Percentiles rank a stretch among this genome's conserved stretches.
These are phyloP conservation scores for Ceratobasidium sp. DNA, from an alignment of 1,284 basidiomycete genomes.

Conservation along the genomic window DNA sequence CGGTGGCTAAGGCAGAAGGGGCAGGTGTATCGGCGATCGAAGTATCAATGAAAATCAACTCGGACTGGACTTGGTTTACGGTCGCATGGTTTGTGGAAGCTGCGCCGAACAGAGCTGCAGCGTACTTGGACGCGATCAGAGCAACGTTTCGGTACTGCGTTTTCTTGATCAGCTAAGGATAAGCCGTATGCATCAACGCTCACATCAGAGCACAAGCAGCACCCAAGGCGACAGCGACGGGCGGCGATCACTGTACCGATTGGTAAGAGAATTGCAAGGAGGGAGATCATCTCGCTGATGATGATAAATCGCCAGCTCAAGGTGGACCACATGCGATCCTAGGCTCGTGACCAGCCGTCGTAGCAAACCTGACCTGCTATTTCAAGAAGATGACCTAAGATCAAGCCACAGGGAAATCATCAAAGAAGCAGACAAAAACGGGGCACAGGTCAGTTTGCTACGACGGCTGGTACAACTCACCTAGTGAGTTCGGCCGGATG, in stretches of 20 bases:
- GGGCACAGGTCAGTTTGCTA: constrained; percentile 1
- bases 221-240: constrained; percentile 23
- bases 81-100: constrained; percentile 84
- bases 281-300: no score
- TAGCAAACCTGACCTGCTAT: not conserved
- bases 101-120: constrained; percentile 91
- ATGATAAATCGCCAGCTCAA: no score
- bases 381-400: not conserved
- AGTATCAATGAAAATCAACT: constrained; percentile 77
- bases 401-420: not conserved
- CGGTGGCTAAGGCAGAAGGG: constrained; percentile 76
- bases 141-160: constrained; percentile 59
- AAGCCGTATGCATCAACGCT: not conserved
- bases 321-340: no score
- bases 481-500: constrained; percentile 4
- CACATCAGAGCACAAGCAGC: constrained; percentile 20
- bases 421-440: not conserved
- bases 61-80: constrained; percentile 83
- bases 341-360: constrained; percentile 19
- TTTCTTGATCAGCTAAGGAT: not conserved
- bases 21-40: constrained; percentile 73
- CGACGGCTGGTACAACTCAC: constrained; percentile 11
- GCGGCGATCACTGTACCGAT: constrained; percentile 26
- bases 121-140: constrained; percentile 88
- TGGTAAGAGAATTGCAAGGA: constrained; percentile 40